These are phyloP conservation scores for Phialocephala sp. DNA, from an alignment of 2,329 filamentous ascomycete genomes.

Conservation along the genomic window DNA sequence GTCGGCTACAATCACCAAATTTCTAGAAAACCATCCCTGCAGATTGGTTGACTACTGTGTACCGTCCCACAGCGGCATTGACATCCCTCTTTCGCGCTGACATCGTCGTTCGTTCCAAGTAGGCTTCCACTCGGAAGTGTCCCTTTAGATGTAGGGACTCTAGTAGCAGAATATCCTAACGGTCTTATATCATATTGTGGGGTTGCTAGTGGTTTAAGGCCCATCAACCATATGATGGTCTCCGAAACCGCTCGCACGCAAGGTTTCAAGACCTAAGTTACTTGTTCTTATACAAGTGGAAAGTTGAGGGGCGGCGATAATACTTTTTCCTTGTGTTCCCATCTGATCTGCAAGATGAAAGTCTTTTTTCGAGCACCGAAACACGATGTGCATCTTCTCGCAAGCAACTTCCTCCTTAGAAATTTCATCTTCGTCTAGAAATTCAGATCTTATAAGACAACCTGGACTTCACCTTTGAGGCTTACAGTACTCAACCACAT, in stretches of 20 bases:
- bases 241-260: slow-evolving; percentile 10
- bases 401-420: neutral
- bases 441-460: slow-evolving; percentile 5
- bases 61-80: slow-evolving; percentile 1
- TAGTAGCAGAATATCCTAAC: slow-evolving; percentile 7
- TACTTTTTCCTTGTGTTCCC: neutral
- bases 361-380: neutral
- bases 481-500: neutral
- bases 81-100: slow-evolving; percentile 13
- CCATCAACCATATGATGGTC: neutral
- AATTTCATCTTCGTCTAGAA: neutral
- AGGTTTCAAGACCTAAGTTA: slow-evolving; percentile 7
- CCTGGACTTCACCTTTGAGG: slow-evolving; percentile 1
- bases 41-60: slow-evolving; percentile 1
- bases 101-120: slow-evolving; percentile 20
- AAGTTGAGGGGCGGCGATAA: neutral
- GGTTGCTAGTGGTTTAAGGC: neutral
- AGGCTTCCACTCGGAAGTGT: slow-evolving; percentile 27
- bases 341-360: slow-evolving; percentile 8
- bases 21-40: slow-evolving; percentile 6
- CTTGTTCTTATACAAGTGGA: slow-evolving; percentile 14
- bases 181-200: slow-evolving; percentile 9
- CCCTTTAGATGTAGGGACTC: slow-evolving; percentile 13
- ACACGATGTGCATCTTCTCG: neutral
- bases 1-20: slow-evolving; percentile 7